phyloP scores from a whole-genome alignment of 2,329 filamentous ascomycete species.

The Exutisphaerella laricina region DNA sequence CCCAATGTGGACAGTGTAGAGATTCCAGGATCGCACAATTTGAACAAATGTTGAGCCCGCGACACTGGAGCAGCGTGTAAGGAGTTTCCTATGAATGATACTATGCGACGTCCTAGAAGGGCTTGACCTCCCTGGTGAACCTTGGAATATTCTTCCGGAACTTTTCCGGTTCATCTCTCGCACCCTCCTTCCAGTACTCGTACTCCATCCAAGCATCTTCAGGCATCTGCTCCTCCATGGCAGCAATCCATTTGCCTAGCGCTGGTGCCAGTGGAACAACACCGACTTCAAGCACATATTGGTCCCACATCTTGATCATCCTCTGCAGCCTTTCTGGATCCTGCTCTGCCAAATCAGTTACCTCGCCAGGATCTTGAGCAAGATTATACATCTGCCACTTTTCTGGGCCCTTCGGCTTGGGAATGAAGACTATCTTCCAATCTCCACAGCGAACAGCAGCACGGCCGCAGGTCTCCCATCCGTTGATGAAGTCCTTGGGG shows the following conservation, averaged over 20 bases:
- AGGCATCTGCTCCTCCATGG: constrained; percentile 59
- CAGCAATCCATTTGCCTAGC: constrained; percentile 53
- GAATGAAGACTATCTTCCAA: constrained; percentile 56
- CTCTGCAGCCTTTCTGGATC: constrained; percentile 42
- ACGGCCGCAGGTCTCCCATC: constrained; percentile 53
- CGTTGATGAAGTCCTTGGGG: constrained; percentile 48
- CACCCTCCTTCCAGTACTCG: constrained; percentile 56
- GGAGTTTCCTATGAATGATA: too few species aligned
- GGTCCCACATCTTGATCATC: constrained; percentile 52
- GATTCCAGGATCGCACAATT: too few species aligned
- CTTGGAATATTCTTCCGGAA: constrained; percentile 31
- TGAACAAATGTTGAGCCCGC: too few species aligned
- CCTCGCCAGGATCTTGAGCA: constrained; percentile 48
- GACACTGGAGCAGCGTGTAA: too few species aligned
- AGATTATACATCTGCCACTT: constrained; percentile 56
- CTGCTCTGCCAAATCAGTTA: constrained; percentile 33
- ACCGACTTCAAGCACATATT: constrained; percentile 55
- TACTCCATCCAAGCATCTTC: constrained; percentile 63
- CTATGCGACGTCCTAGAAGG: constrained; percentile 18
- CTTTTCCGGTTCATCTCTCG: constrained; percentile 37
- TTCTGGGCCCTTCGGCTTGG: constrained; percentile 51
- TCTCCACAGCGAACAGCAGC: constrained; percentile 52
- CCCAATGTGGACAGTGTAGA: too few species aligned
- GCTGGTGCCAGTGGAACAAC: constrained; percentile 56
- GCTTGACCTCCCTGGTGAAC: constrained; percentile 26